Percentiles rank a stretch among this genome's conserved stretches.
These are phyloP conservation scores for Cladosporium phlei DNA, from an alignment of 2,329 filamentous ascomycete genomes.

Conservation along the genomic window DNA sequence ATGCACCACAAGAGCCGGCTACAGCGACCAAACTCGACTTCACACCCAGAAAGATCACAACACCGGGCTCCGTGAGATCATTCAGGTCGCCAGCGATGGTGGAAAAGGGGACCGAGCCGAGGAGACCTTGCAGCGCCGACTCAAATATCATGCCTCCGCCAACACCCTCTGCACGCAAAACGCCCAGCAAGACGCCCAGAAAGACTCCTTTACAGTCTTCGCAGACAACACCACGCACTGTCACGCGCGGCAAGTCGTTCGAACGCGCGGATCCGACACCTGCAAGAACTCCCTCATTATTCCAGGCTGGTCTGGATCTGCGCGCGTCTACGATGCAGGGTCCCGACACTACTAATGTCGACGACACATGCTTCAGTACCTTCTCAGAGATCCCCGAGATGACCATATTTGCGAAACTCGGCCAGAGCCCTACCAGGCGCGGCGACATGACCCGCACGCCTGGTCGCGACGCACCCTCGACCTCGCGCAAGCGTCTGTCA, in stretches of 20 bases:
- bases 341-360: conserved; percentile 39
- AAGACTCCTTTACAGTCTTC: conserved; percentile 24
- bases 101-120: conserved; percentile 12
- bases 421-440: conserved; percentile 47
- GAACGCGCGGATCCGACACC: conserved; percentile 16
- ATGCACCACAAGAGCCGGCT: conserved; percentile 21
- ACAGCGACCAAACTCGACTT: conserved; percentile 21
- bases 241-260: conserved; percentile 20
- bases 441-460: conserved; percentile 23
- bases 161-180: conserved; percentile 20
- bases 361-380: conserved; percentile 74
- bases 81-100: conserved; percentile 7
- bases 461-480: conserved; percentile 42
- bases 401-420: conserved; percentile 73
- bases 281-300: conserved; percentile 16
- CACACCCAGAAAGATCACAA: conserved; percentile 21
- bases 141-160: conserved; percentile 30
- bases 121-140: conserved; percentile 25
- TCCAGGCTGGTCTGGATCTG: conserved; percentile 25
- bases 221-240: conserved; percentile 25
- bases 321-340: conserved; percentile 19
- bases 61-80: conserved; percentile 19
- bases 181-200: conserved; percentile 28
- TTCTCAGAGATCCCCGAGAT: conserved; percentile 88
- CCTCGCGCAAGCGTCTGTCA: conserved; percentile 41